Percentiles rank a stretch among this genome's conserved stretches.
phyloP scores from a whole-genome alignment of 2,329 filamentous ascomycete species.

The Cladorrhinum sp. region DNA sequence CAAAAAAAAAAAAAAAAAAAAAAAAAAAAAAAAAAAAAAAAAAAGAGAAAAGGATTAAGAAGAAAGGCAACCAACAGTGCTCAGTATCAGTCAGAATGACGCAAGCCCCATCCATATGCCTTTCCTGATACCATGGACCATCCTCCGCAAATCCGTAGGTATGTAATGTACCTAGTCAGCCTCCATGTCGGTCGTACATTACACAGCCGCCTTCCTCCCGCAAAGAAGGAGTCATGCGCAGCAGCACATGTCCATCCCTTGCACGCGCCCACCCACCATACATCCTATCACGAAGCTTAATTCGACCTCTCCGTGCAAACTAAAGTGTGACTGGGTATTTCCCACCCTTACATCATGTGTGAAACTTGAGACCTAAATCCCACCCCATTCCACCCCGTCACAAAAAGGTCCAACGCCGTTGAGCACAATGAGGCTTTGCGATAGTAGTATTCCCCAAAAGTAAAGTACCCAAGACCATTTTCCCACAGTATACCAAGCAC shows the following conservation, averaged over 20 bases:
- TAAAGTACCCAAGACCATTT: background rate
- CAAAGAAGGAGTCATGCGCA: background rate
- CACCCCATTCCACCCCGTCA: background rate
- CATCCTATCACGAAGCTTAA: background rate
- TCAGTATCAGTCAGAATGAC: no score
- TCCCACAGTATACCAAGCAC: background rate
- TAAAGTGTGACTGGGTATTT: no score
- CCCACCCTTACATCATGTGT: background rate
- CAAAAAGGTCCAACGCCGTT: background rate
- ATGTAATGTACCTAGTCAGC: no score
- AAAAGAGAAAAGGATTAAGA: no score
- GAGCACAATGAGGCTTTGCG: background rate
- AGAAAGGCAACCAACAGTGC: no score
- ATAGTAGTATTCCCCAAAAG: background rate
- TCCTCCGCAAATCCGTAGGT: no score
- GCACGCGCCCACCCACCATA: background rate
- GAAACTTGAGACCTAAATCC: background rate
- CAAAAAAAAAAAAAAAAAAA: no score
- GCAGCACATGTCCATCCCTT: background rate
- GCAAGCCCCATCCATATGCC: no score
- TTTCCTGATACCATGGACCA: no score
- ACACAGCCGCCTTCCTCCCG: background rate
- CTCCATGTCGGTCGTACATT: no score
- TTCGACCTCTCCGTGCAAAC: no score
- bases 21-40: no score